Evolutionary conservation across 345 rosid genomes (phyloP).

Genomic region (Aethionema arabicum): DNA sequence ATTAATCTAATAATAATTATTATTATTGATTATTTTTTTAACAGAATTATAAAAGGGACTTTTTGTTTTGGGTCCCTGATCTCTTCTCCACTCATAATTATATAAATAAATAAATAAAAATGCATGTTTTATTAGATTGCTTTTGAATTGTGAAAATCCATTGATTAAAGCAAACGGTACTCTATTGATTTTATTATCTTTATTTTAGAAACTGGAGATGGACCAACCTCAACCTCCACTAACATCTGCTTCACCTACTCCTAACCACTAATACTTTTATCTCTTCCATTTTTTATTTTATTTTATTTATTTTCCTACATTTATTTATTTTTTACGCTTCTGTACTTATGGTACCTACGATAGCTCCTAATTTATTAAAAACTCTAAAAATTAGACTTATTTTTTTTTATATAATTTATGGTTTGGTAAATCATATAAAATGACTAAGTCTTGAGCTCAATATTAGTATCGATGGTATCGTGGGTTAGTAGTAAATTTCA

Average conservation of each 20-base stretch:
- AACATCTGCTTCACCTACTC: slow-evolving; percentile 66
- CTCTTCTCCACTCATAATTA: slow-evolving; percentile 17
- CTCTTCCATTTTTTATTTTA: background rate
- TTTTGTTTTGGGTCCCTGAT: slow-evolving; percentile 32
- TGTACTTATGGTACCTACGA: no score
- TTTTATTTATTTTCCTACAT: background rate
- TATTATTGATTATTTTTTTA: background rate
- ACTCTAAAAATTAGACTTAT: no score
- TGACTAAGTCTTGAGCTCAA: no score
- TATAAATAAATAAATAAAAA: no score
- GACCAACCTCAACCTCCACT: slow-evolving; percentile 38
- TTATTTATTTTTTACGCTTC: background rate
- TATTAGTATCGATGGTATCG: no score
- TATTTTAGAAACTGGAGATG: slow-evolving; percentile 27
- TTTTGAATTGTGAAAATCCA: slow-evolving; percentile 17
- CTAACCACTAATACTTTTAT: slow-evolving; percentile 49
- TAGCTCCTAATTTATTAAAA: no score
- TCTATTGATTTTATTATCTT: slow-evolving; percentile 32
- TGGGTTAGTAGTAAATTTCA: no score
- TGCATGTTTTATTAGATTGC: background rate
- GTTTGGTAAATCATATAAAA: no score
- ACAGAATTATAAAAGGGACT: slow-evolving; percentile 26
- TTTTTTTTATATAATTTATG: no score
- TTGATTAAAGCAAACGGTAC: slow-evolving; percentile 33
- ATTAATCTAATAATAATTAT: background rate